Conservation (phyloP, 106 monocot genomes). For the Triglochin maritima region DNA sequence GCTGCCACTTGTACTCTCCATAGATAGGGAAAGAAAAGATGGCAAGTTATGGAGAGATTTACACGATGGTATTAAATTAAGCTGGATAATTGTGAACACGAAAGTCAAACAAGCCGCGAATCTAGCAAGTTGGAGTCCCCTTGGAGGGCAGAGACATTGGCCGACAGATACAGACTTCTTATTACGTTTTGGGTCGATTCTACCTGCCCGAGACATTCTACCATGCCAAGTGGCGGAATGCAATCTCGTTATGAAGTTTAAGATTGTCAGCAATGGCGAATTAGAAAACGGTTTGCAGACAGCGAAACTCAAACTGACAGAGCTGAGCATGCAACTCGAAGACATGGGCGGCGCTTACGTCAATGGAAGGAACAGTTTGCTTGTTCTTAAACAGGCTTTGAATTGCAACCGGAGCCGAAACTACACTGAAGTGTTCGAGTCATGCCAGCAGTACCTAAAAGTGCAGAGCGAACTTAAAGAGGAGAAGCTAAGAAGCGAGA, state of each 20-base stretch:
- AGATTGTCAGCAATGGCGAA: conserved; percentile 8
- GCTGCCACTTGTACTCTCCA: conserved; percentile 22
- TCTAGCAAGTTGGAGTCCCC: conserved; percentile 42
- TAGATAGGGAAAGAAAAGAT: conserved; percentile 40
- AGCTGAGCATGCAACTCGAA: conserved; percentile 45
- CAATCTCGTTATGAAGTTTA: conserved; percentile 37
- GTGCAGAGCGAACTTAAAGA: conserved; percentile 35
- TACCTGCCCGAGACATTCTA: conserved; percentile 32
- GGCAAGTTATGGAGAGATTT: conserved; percentile 39
- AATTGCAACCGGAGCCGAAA: conserved; percentile 36
- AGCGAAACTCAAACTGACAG: conserved; percentile 24
- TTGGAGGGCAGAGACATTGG: conserved; percentile 46
- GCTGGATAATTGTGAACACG: conserved; percentile 44
- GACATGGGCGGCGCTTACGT: conserved; percentile 40
- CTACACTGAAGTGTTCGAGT: conserved; percentile 32
- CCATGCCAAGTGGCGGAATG: conserved; percentile 46
- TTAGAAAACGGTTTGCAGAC: conserved; percentile 1
- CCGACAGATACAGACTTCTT: conserved; percentile 35
- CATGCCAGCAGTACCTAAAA: conserved; percentile 33
- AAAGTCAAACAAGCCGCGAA: conserved; percentile 37
- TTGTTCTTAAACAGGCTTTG: conserved; percentile 34
- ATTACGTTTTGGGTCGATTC: conserved; percentile 34
- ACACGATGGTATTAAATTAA: conserved; percentile 26
- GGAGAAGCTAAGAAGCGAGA: conserved; percentile 41
- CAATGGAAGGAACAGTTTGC: conserved; percentile 38